These are phyloP conservation scores for Corniculantispora saksenae DNA, from an alignment of 2,329 filamentous ascomycete genomes.

Conservation along the genomic window DNA sequence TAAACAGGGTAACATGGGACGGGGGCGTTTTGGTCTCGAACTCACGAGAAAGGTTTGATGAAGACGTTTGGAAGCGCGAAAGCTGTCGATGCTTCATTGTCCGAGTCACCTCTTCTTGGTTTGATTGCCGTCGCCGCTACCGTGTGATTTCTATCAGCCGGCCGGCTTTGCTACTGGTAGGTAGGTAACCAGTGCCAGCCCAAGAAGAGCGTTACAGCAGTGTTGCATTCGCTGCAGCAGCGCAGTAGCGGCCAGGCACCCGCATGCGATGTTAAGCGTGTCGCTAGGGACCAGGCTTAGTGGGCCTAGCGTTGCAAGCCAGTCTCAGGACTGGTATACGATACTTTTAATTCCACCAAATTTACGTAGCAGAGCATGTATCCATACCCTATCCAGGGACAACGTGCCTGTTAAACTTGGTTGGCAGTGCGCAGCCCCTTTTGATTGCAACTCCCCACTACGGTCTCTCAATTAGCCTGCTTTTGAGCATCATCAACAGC, in stretches of 20 bases:
- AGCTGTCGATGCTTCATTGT: no score
- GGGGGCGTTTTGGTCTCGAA: no score
- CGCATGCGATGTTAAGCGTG: conserved; percentile 2
- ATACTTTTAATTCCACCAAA: neutral
- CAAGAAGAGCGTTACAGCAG: neutral
- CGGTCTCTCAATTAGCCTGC: conserved; percentile 11
- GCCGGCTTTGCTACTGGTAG: no score
- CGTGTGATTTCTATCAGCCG: no score
- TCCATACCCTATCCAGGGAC: neutral
- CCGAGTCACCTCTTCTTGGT: no score
- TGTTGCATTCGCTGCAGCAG: neutral
- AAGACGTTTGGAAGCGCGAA: no score
- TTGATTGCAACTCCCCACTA: conserved; percentile 20
- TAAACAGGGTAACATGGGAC: no score
- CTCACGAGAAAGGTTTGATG: no score
- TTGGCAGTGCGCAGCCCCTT: conserved; percentile 18
- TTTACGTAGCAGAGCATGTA: neutral
- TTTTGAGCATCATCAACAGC: conserved; percentile 18
- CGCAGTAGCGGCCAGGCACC: neutral
- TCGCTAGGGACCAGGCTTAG: conserved; percentile 3
- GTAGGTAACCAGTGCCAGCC: no score
- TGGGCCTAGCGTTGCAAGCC: neutral
- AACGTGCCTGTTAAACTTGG: conserved; percentile 4
- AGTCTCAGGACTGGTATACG: neutral
- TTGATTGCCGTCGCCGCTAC: no score